phyloP scores from a whole-genome alignment of 2,329 filamentous ascomycete genomes.

The Fusarium nelsonii region DNA sequence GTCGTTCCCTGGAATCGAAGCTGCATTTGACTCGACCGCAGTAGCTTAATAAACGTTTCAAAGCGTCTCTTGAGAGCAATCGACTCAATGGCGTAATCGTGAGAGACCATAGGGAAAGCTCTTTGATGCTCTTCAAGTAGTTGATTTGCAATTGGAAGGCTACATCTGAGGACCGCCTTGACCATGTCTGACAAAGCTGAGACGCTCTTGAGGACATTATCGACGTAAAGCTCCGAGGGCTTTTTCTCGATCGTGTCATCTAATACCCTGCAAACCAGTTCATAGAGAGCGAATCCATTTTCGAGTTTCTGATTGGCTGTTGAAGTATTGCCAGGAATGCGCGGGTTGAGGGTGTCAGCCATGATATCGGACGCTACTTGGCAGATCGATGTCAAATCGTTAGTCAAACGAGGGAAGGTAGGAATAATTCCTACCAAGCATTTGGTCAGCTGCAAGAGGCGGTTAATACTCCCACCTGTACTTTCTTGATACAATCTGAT shows the following conservation, averaged over 20 bases:
- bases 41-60: conserved; percentile 74
- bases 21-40: conserved; percentile 90
- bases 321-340: conserved; percentile 30
- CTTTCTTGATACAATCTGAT: conserved; percentile 59
- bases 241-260: conserved; percentile 66
- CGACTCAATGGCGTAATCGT: conserved; percentile 60
- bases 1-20: conserved; percentile 83
- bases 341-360: conserved; percentile 48
- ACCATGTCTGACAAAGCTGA: conserved; percentile 60
- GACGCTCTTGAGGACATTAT: conserved; percentile 58
- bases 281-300: conserved; percentile 60
- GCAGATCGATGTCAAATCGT: conserved; percentile 57
- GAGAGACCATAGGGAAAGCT: conserved; percentile 54
- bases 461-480: conserved; percentile 57
- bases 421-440: conserved; percentile 57
- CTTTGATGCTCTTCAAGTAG: conserved; percentile 44
- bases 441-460: conserved; percentile 59
- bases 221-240: conserved; percentile 63
- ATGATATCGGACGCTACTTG: conserved; percentile 53
- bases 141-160: conserved; percentile 53
- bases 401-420: conserved; percentile 61
- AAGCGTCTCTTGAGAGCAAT: conserved; percentile 77
- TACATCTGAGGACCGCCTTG: conserved; percentile 55
- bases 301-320: conserved; percentile 53
- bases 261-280: conserved; percentile 58